A percentile compares a stretch with the other conserved stretches of the same genome.
These are phyloP conservation scores for Benincasa hispida DNA, from an alignment of 306 rosid genomes.

Conservation along the genomic window DNA sequence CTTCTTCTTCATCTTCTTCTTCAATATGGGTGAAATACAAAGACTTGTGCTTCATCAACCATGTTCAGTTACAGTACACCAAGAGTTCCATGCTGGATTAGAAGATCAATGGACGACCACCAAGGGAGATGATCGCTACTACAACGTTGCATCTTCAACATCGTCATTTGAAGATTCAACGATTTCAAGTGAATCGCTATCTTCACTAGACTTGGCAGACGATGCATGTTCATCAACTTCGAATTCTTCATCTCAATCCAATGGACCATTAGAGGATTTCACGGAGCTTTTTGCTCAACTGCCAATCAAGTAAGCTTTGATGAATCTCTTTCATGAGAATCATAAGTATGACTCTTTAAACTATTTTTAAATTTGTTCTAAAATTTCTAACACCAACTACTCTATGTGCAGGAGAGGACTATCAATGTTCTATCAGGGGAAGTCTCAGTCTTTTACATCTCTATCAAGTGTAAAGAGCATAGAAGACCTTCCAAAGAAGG, in stretches of 20 bases:
- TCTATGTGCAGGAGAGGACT: conserved; percentile 38
- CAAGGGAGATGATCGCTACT: not conserved
- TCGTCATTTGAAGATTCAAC: conserved; percentile 14
- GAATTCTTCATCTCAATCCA: conserved; percentile 8
- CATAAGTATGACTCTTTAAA: not conserved
- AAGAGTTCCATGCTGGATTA: not conserved
- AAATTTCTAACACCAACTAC: not conserved
- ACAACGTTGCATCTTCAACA: conserved; percentile 8
- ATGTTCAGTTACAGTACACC: not conserved
- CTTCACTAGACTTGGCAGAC: conserved; percentile 23
- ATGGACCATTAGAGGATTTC: conserved; percentile 31
- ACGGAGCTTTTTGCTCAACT: conserved; percentile 32
- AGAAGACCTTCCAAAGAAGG: conserved; percentile 43
- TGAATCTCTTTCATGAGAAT: not conserved
- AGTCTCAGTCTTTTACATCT: conserved; percentile 40
- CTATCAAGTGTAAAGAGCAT: conserved; percentile 27
- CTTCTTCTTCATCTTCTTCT: conserved; percentile 6
- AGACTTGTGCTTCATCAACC: conserved; percentile 7
- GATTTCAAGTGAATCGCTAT: conserved; percentile 11
- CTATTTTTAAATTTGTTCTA: not conserved
- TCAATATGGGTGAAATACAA: conserved; percentile 13
- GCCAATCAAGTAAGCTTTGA: conserved; percentile 34
- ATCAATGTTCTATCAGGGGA: conserved; percentile 39
- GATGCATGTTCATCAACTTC: conserved; percentile 21
- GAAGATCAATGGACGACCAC: conserved; percentile 4